Base-by-base conservation (phyloP, 2,329 filamentous ascomycete genomes). In the Talaromyces sp. region DNA sequence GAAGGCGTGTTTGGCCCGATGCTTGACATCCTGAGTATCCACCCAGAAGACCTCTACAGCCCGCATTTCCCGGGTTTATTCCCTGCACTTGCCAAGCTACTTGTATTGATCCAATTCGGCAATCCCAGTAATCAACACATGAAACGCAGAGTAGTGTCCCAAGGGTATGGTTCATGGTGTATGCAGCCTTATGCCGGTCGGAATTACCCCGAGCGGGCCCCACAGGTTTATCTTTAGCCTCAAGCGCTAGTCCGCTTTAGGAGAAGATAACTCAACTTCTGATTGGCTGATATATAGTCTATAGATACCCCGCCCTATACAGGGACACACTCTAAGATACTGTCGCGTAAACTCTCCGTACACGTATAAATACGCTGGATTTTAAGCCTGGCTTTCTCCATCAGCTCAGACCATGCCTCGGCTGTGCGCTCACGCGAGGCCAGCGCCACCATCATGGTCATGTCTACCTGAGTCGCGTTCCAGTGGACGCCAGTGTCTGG, bases 391-490 rank as follows among this genome's bases (percentile, higher is more conserved):
- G 62, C 64, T 10, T 58, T 59, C 6, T 64, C 53, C 44, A 68
- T 28, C 3, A 68, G 52, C 6, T 28, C n/a, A 32, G 58, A 36
- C 78, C 76, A 80, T 58, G 78, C 68, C 9, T 63, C 61, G 1
- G 65, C 51, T 0, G 76, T 77, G 2, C 77, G 68, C 66, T 80
- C 77, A 27, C 65, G 67, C 0, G 71, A 68, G 3, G 64, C 76
- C 6, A 77, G 64, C 0, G 64, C 60, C 1, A 70, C 32, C 70
- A 77, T 73, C 74, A 80, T 78, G 2, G 65, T 69, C 7, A 80
- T 28, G 62, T 81, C 78, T 10, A 73, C 59, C 11, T 67, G 64
- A 1, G 72, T 65, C 1, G 73, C 68, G 47, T 73, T 64, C 65
- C 67, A 74, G 27, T 71, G 66, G 1, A 68, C 73, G 2, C 70